These are phyloP conservation scores for Leccinellum luteum DNA, from an alignment of 768 basidiomycete species.

Conservation along the genomic window DNA sequence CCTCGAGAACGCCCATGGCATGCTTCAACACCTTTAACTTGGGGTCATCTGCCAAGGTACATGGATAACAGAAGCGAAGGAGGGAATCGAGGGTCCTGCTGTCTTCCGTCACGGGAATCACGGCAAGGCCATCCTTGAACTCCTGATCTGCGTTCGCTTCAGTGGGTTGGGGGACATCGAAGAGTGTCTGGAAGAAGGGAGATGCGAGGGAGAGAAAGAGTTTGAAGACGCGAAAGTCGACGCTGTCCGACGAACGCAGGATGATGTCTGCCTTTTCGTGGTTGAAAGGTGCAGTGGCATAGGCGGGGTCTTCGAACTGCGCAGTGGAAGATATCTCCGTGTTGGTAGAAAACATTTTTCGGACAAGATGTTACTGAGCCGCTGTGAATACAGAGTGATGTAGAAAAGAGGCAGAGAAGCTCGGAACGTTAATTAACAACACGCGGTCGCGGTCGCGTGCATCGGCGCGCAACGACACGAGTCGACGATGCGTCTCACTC, in stretches of 20 bases:
- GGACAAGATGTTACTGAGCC: neutral
- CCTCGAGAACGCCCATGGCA: neutral
- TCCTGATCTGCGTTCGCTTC: neutral
- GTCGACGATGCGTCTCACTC: neutral
- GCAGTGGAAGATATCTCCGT: neutral
- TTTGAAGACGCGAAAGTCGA: neutral
- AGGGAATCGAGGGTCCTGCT: neutral
- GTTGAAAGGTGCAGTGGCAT: neutral
- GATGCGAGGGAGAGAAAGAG: neutral
- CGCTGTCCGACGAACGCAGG: neutral
- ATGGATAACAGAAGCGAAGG: neutral
- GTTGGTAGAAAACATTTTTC: neutral
- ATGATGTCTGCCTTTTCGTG: neutral
- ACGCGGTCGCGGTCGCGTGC: too few relatives aligned
- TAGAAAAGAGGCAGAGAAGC: too few relatives aligned
- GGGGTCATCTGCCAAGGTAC: neutral
- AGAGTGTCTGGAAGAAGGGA: neutral
- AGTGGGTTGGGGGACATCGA: conserved; percentile 27
- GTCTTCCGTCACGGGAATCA: neutral
- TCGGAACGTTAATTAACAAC: too few relatives aligned
- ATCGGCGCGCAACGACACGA: too few relatives aligned
- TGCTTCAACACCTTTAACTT: neutral
- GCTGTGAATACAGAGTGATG: too few relatives aligned
- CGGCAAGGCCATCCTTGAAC: neutral
- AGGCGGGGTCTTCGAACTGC: neutral